Evolutionary conservation across 2,329 filamentous ascomycete species (phyloP), one percentile per base, ranked within the genome.

Genomic region (Pseudocercospora vitis): DNA sequence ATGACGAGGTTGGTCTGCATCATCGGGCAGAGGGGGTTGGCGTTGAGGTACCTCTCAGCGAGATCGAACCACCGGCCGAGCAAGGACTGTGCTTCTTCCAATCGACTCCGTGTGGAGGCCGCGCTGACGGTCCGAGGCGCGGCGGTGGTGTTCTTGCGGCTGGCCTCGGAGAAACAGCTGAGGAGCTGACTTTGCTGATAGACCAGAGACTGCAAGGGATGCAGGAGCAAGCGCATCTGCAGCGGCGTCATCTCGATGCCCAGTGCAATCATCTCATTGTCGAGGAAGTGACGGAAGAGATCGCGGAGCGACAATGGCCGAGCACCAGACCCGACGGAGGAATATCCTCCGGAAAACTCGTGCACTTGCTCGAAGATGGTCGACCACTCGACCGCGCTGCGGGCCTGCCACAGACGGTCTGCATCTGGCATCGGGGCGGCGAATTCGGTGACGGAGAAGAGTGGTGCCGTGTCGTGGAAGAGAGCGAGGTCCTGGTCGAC

Each of bases 401-500:
- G 78, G 1, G 84, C 78, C 58, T 80, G 75, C 86, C 86, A 88
- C 3, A 88, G 73, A 3, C 76, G 68, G 58, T 88, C 84, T 1
- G 82, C 69, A 60, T 80, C 78, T 9, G 86, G 86, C 65, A 89
- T 80, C 3, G 85, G 82, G 35, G 82, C 81, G 18, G 78, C 78
- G 44, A 88, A 79, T 53, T 88, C 84, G 24, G 80, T 84, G 50
- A 87, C 79, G 11, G 83, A 81, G 52, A 89, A 80, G 26, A 87
- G 72, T 0, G 84, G 82, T 1, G 77, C 75, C 1, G 78, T 81
- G 63, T 87, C 84, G 59, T 86, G 79, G 70, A 87, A 87, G 7
- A 87, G 73, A 44, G 82, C 81, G 51, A 87, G 73, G 68, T 89
- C 86, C 63, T 88, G 85, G 65, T 89, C 86, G 19, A 87, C 78